Evolutionary conservation across 352 stramenopile genomes (phyloP), one percentile per base, ranked within the genome.

Genomic region (Peronospora farinosa): DNA sequence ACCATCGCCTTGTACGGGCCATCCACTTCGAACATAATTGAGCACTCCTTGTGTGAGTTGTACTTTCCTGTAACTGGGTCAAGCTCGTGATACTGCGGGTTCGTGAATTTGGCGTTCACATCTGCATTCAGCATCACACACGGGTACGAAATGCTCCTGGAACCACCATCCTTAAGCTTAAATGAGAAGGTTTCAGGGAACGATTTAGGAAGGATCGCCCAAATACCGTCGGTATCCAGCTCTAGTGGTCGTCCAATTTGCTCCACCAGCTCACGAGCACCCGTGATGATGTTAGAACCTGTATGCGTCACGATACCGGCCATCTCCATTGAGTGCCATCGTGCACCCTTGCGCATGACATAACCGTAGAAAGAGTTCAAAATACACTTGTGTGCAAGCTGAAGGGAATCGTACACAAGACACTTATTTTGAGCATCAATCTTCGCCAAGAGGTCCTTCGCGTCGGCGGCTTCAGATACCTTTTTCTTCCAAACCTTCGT

Each of bases 381-480:
- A 67, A 99, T 99, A 74, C 97, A 99, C 72, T 99, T 99, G 78
- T 99, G 97, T 5, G 97, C 97, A 15, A 99, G 82, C 79, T 99
- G 97, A 10, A 99, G 74, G 9, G 95, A 98, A 60, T 99, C 97
- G 63, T 98, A 98, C 32, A 95, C 81, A n/a, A 92, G 69, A 33
- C 74, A 86, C 63, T 95, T 96, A 47, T 88, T 90, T 32, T 83
- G 71, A 0, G 86, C 86, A 39, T 92, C 81, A 38, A 86, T 88
- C 52, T 97, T 98, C 15, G 65, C 71, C 27, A 93, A 61, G 17
- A 92, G 54, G 17, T 87, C 86, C 30, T 92, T 72, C n/a, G 76
- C 66, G 31, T 92, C 85, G 28, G 93, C 92, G 4, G 78, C 77
- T 58, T 81, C 46, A 0, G 61, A 46, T 16, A 86, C 72, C 41